Base-by-base conservation (phyloP, 345 rosid species). In the Citrus cavaleriei region DNA sequence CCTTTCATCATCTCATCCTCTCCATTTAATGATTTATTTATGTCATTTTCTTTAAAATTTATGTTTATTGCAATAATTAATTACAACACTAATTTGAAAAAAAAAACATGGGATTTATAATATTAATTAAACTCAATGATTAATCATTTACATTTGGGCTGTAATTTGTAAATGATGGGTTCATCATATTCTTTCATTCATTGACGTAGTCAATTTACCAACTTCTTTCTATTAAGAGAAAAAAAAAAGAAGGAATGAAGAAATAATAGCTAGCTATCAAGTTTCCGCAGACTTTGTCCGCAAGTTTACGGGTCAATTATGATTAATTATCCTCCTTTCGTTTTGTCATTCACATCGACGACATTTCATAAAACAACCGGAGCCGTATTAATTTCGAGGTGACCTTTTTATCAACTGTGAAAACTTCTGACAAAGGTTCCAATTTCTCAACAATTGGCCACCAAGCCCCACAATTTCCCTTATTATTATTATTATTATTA, bases 281-380 rank as follows among this genome's bases (percentile, higher is more conserved):
- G 37, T 30, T 32, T 30, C 60, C 46, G 12, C 18, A 75, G 34
- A 75, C 78, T 75, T 75, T 66, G 78, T 35, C 70, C 61, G 22
- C 71, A 54, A 58, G 73, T 68, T 25, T 34, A 24, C n/a, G 32
- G 18, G 10, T 7, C 2, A 16, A 42, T 8, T 35, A 16, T 65
- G 78, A 76, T 76, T 64, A 27, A 76, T 76, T 64, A 27, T 30
- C n/a, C 9, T 34, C 22, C 49, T 30, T 25, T 55, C 18, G 34
- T 14, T 30, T 65, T 66, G 79, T 57, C 79, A 54, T 76, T 10
- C 62, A 64, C 58, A 74, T 35, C 7, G 70, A 61, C 40, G 78
- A 46, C 78, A 63, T 75, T 64, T 46, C 22, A 16, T 65, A 30
- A n/a, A 38, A 7, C 27, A 10, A 2, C 6, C 7, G 40, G 64